Percentiles rank a stretch among this genome's conserved stretches.
Evolutionary conservation across 202 grass and related monocot genomes (phyloP).

Genomic region (Setaria italica): DNA sequence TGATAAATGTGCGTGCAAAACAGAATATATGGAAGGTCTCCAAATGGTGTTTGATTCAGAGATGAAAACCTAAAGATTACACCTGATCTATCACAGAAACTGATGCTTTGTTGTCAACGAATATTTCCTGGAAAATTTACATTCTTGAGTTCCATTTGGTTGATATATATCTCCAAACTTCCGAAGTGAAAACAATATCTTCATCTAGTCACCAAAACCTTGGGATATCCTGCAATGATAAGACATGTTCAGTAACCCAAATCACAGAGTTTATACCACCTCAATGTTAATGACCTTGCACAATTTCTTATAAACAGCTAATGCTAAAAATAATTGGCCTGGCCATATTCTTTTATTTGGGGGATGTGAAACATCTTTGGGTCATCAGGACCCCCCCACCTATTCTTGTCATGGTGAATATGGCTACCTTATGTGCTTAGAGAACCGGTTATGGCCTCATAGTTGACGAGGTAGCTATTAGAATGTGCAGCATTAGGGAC

Average conservation of each 20-base stretch:
- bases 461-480: background rate
- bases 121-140: background rate
- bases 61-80: background rate
- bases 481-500: background rate
- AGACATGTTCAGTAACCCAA: background rate
- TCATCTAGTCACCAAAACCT: background rate
- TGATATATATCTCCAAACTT: background rate
- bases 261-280: background rate
- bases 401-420: constrained; percentile 3
- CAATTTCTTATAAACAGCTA: background rate
- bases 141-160: background rate
- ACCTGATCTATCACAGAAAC: background rate
- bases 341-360: background rate
- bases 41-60: constrained; percentile 14
- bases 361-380: background rate
- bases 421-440: background rate
- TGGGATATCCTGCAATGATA: background rate
- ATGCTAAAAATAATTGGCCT: constrained; percentile 1
- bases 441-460: background rate
- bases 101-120: background rate
- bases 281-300: background rate
- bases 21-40: background rate
- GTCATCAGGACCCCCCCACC: too few relatives aligned
- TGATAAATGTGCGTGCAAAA: background rate
- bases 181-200: background rate